Evolutionary conservation across 345 rosid genomes (phyloP), one percentile per base, ranked within the genome.

Genomic region (Angophora floribunda): DNA sequence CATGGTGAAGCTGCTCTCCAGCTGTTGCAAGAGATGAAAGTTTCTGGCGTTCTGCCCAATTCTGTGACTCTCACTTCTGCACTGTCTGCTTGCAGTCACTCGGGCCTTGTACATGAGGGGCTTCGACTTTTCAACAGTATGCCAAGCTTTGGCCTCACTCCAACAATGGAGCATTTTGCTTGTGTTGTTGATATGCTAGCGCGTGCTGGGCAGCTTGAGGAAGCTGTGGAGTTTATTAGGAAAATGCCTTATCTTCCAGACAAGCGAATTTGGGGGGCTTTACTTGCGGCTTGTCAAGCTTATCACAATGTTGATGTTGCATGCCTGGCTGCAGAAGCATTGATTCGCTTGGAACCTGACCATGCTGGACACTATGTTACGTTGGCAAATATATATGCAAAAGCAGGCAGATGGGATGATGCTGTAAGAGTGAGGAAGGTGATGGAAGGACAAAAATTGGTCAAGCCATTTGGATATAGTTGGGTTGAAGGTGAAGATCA

Each of bases 121-220:
- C 89, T 92, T 65, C 24, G n/a, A 65, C 87, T 93, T 17, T 93
- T 92, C 85, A 7, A 85, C 53, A 85, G 79, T 51, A 90, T 92
- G 87, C 79, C 79, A 13, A 61, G 85, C 32, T 87, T 88, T 44
- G 84, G 87, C n/a, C 61, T 91, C 47, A 59, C 59, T 19, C 92
- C 92, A 2, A 52, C 86, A 85, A 88, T 89, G 90, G 92, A 93
- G 79, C 93, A 92, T 86, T 88, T 87, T 86, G 86, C 93, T 85
- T 93, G 93, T 36, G 87, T 93, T 61, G 91, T 86, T 53, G 92
- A 93, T 89, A 91, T 91, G 93, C 91, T 91, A 86, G 90, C 91
- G 9, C 94, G 92, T 24, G 90, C 93, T 61, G 93, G 92, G 63
- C 88, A 75, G 49, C 88, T 91, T 65, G 92, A 87, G 84, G 92